A percentile compares a stretch with the other conserved stretches of the same genome.
These are phyloP conservation scores for Cutaneotrichosporon sp. DNA, from an alignment of 1,284 basidiomycete species.

Conservation along the genomic window DNA sequence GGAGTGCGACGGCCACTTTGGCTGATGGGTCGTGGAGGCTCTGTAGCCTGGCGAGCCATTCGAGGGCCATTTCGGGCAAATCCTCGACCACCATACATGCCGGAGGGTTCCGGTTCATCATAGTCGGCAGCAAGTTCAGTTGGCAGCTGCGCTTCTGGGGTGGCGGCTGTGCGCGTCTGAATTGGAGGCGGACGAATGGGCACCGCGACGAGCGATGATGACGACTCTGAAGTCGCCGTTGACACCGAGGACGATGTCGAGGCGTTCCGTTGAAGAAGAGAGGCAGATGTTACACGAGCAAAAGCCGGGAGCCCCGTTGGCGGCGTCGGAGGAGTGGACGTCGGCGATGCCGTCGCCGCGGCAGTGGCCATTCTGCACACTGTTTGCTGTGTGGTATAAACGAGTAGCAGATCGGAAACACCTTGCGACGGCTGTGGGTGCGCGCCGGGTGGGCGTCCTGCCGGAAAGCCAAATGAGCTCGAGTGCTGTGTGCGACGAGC, in stretches of 20 bases:
- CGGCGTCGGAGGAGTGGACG: slow-evolving; percentile 16
- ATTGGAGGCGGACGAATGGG: slow-evolving; percentile 44
- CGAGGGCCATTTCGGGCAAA: slow-evolving; percentile 34
- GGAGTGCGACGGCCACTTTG: neutral
- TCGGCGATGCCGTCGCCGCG: slow-evolving; percentile 8
- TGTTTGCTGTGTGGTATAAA: neutral
- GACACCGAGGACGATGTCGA: slow-evolving; percentile 41
- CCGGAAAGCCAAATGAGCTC: no score
- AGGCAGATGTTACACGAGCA: slow-evolving; percentile 15
- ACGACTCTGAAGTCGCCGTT: slow-evolving; percentile 36
- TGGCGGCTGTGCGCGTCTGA: slow-evolving; percentile 44
- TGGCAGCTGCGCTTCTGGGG: slow-evolving; percentile 27
- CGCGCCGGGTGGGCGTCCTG: neutral
- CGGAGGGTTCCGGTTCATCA: slow-evolving; percentile 1
- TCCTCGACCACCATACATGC: slow-evolving; percentile 25
- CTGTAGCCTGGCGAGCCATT: slow-evolving; percentile 13
- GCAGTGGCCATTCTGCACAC: neutral
- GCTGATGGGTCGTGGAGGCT: neutral
- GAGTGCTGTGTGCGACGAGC: no score
- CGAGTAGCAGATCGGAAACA: neutral
- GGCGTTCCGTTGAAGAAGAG: slow-evolving; percentile 32
- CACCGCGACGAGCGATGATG: slow-evolving; percentile 42
- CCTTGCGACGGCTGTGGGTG: neutral
- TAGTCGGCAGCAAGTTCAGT: slow-evolving; percentile 6
- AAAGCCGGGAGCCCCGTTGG: slow-evolving; percentile 13